phyloP scores from a whole-genome alignment of 176 grass and related monocot species.

The Pharus latifolius region DNA sequence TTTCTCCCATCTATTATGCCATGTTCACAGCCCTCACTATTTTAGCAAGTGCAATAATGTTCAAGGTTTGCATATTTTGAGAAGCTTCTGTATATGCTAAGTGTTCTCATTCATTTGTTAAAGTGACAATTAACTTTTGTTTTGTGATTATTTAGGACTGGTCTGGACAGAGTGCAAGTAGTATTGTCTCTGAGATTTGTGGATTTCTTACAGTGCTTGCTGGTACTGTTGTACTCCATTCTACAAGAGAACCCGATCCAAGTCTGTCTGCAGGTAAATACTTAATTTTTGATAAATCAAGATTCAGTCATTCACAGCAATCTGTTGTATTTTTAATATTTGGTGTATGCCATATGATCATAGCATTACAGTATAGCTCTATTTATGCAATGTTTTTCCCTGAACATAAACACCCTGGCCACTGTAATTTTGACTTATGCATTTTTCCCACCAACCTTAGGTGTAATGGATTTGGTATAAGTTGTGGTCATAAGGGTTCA shows the following conservation, averaged over 20 bases:
- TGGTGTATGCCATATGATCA: not conserved
- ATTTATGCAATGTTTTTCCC: not conserved
- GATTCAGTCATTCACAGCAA: not conserved
- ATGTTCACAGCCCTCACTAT: constrained; percentile 98
- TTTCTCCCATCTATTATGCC: constrained; percentile 93
- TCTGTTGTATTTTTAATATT: not conserved
- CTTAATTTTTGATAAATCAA: not conserved
- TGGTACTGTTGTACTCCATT: constrained; percentile 76
- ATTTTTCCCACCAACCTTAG: not conserved
- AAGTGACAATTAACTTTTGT: not conserved
- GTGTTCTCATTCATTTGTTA: not conserved
- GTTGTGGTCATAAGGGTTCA: not conserved
- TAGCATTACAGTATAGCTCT: not conserved
- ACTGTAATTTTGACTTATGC: not conserved
- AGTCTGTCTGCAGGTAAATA: constrained; percentile 51
- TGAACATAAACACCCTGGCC: not conserved
- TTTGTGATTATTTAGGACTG: constrained; percentile 52
- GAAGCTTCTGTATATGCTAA: not conserved
- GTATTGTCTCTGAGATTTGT: constrained; percentile 80
- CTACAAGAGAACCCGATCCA: constrained; percentile 78
- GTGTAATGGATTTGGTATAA: not conserved
- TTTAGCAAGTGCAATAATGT: constrained; percentile 98
- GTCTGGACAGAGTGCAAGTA: constrained; percentile 92
- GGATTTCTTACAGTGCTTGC: constrained; percentile 91
- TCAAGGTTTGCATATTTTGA: constrained; percentile 49